Evolutionary conservation across 2,329 filamentous ascomycete species (phyloP).

Genomic region (Fusarium veterinarium): DNA sequence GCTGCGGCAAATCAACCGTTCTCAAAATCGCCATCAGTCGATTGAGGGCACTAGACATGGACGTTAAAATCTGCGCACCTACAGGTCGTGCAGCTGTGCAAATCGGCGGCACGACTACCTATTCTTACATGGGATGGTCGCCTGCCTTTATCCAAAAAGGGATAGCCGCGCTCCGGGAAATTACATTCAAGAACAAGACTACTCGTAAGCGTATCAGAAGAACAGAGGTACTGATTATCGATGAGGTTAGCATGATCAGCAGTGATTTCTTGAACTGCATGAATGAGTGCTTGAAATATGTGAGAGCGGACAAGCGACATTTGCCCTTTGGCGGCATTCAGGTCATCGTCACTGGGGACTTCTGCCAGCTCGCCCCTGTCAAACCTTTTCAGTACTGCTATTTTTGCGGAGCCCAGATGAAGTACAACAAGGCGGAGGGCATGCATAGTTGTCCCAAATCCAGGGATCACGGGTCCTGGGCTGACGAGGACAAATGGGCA

Average conservation of each 20-base stretch:
- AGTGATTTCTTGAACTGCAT: too few relatives aligned
- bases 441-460: constrained; percentile 46
- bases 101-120: constrained; percentile 66
- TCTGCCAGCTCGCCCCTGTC: too few relatives aligned
- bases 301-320: too few relatives aligned
- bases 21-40: constrained; percentile 24
- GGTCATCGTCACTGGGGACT: too few relatives aligned
- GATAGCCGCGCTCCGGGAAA: background rate
- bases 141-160: constrained; percentile 40
- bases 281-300: too few relatives aligned
- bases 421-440: too few relatives aligned
- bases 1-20: constrained; percentile 49
- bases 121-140: constrained; percentile 67
- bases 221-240: too few relatives aligned
- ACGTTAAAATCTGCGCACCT: constrained; percentile 57
- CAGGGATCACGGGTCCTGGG: constrained; percentile 50
- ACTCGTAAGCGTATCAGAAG: too few relatives aligned
- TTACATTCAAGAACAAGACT: too few relatives aligned
- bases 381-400: constrained; percentile 16
- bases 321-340: too few relatives aligned
- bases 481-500: constrained; percentile 68
- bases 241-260: too few relatives aligned
- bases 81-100: constrained; percentile 69
- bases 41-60: too few relatives aligned
- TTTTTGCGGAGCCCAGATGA: constrained; percentile 22